A percentile compares a stretch with the other conserved stretches of the same genome.
Evolutionary conservation across 1,284 basidiomycete species (phyloP).

Genomic region (Dichomitus squalens): DNA sequence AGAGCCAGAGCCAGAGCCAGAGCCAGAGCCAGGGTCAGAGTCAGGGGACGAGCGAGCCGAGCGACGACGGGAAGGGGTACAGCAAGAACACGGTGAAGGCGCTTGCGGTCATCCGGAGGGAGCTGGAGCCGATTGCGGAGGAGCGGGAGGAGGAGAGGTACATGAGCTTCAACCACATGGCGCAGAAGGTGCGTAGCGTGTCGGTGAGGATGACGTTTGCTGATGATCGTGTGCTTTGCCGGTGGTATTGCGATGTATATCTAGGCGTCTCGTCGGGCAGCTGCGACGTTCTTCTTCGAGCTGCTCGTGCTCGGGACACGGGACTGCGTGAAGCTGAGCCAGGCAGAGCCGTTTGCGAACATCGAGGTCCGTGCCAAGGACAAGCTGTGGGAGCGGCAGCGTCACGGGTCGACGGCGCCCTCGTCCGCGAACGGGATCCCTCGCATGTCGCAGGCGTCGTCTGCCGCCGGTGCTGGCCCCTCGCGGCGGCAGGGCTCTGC

Average conservation of each 20-base stretch:
- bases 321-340: conserved; percentile 84
- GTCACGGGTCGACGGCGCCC: conserved; percentile 50
- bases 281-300: conserved; percentile 97
- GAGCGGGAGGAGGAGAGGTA: conserved; percentile 55
- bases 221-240: neutral
- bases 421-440: conserved; percentile 28
- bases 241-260: no score
- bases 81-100: conserved; percentile 93
- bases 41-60: conserved; percentile 28
- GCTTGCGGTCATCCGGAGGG: conserved; percentile 77
- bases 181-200: conserved; percentile 61
- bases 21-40: no score
- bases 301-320: conserved; percentile 91
- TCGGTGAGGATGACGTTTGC: neutral
- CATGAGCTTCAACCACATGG: conserved; percentile 74
- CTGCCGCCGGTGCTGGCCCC: conserved; percentile 15
- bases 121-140: conserved; percentile 61
- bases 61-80: conserved; percentile 71
- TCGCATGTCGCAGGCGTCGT: conserved; percentile 17
- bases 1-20: conserved; percentile 47
- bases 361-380: conserved; percentile 85
- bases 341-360: conserved; percentile 79
- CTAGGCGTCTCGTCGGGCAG: conserved; percentile 87
- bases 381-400: conserved; percentile 79
- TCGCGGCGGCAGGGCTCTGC: conserved; percentile 28